A percentile compares a stretch with the other conserved stretches of the same genome.
These are phyloP conservation scores for Cucurbitaria berberidis DNA, from an alignment of 2,329 filamentous ascomycete genomes.

Conservation along the genomic window DNA sequence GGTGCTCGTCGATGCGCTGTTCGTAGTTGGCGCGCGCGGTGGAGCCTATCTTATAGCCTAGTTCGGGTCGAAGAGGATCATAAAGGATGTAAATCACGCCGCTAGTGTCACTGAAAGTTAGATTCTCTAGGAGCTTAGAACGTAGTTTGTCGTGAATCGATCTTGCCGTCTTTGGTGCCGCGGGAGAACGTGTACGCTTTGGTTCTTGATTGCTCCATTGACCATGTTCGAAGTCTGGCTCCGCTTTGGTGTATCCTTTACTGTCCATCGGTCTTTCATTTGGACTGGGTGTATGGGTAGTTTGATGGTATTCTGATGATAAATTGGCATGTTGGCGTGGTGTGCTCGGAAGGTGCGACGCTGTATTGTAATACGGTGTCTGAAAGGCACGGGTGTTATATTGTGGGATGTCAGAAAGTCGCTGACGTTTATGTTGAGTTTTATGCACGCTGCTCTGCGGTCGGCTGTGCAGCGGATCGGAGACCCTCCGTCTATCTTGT, in stretches of 20 bases:
- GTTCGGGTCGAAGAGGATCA: neutral
- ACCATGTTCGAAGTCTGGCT: neutral
- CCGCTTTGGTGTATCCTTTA: neutral
- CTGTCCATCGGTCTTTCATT: neutral
- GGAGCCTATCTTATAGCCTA: conserved; percentile 16
- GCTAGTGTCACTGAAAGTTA: neutral
- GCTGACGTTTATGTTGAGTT: neutral
- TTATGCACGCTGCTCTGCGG: neutral
- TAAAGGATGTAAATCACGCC: conserved; percentile 16
- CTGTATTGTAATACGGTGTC: neutral
- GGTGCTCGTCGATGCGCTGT: conserved; percentile 8
- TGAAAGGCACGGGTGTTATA: no score
- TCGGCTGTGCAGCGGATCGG: neutral
- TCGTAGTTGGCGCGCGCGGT: conserved; percentile 1
- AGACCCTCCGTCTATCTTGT: neutral
- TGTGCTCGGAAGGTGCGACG: neutral
- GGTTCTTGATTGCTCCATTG: neutral
- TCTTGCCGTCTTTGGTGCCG: neutral
- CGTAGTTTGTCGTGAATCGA: conserved; percentile 3
- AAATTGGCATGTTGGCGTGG: neutral
- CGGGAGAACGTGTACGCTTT: neutral
- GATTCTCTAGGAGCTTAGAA: neutral
- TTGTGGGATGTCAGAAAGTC: neutral
- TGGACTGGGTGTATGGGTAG: neutral
- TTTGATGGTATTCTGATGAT: neutral